These are phyloP conservation scores for Vanilla planifolia DNA, from an alignment of 106 monocot species.

Conservation along the genomic window DNA sequence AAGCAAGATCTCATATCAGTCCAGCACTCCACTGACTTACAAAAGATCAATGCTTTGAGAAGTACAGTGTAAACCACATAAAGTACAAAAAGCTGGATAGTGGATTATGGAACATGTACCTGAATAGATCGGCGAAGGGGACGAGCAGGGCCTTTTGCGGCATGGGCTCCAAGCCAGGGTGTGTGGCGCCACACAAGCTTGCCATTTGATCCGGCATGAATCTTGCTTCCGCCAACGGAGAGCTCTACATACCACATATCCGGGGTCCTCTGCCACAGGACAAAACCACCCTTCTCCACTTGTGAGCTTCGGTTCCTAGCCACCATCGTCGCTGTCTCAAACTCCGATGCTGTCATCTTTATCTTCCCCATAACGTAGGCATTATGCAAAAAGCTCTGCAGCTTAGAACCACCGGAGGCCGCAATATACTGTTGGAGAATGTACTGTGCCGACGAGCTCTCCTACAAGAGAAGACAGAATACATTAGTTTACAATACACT, in stretches of 20 bases:
- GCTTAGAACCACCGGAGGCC: conserved; percentile 70
- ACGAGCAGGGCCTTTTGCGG: conserved; percentile 92
- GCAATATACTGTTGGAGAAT: conserved; percentile 93
- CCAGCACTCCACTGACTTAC: no score
- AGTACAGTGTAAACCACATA: no score
- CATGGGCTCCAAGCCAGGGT: conserved; percentile 93
- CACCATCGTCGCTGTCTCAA: conserved; percentile 62
- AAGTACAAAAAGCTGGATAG: not conserved
- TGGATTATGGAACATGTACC: conserved; percentile 24
- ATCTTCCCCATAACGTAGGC: conserved; percentile 78
- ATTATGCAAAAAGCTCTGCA: conserved; percentile 59
- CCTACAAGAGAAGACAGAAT: conserved; percentile 22
- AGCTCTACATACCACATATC: conserved; percentile 98
- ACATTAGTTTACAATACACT: not conserved
- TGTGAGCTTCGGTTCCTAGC: conserved; percentile 37
- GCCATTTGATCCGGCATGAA: conserved; percentile 92
- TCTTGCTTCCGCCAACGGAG: conserved; percentile 92
- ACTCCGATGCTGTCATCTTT: conserved; percentile 74
- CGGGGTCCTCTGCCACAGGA: conserved; percentile 95
- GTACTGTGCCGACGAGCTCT: conserved; percentile 86
- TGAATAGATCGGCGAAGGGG: conserved; percentile 91
- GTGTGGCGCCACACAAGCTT: conserved; percentile 94
- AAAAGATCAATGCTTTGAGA: no score
- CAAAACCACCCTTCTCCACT: conserved; percentile 78
- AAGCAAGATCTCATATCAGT: no score